Percentiles rank a stretch among this genome's conserved stretches.
These are phyloP conservation scores for Rostrohypoxylon terebratum DNA, from an alignment of 495 filamentous ascomycete species.

Conservation along the genomic window DNA sequence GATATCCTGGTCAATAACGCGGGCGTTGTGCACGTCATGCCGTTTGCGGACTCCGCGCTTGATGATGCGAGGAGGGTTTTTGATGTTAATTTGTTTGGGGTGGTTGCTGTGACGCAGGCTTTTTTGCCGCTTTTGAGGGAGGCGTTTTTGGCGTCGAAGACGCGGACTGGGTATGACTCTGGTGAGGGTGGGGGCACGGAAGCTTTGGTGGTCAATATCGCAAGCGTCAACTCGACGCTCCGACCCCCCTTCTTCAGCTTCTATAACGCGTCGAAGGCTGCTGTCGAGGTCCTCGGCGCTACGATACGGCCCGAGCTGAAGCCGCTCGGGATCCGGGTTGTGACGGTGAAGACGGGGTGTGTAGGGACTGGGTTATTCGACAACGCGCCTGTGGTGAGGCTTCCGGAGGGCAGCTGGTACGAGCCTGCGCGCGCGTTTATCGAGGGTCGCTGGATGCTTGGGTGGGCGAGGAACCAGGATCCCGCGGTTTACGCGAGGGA, in stretches of 20 bases:
- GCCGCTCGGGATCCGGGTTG: slow-evolving; percentile 60
- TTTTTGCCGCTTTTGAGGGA: slow-evolving; percentile 67
- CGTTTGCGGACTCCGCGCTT: slow-evolving; percentile 61
- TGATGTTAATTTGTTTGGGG: slow-evolving; percentile 67
- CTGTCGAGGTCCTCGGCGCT: slow-evolving; percentile 58
- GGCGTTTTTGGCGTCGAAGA: slow-evolving; percentile 54
- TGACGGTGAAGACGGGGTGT: slow-evolving; percentile 48
- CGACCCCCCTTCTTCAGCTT: slow-evolving; percentile 53
- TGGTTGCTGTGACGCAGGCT: slow-evolving; percentile 63
- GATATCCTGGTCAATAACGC: slow-evolving; percentile 70
- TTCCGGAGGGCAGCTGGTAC: slow-evolving; percentile 45
- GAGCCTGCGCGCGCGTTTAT: slow-evolving; percentile 41
- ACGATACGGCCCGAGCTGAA: slow-evolving; percentile 65
- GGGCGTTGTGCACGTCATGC: slow-evolving; percentile 57
- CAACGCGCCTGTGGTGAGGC: slow-evolving; percentile 34
- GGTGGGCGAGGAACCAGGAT: slow-evolving; percentile 7
- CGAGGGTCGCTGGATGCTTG: slow-evolving; percentile 41
- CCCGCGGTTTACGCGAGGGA: slow-evolving; percentile 35
- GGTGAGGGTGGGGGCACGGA: slow-evolving; percentile 31
- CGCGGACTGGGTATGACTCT: not conserved
- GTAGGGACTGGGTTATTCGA: slow-evolving; percentile 39
- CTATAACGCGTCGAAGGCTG: slow-evolving; percentile 68
- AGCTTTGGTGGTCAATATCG: slow-evolving; percentile 63
- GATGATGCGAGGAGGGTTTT: slow-evolving; percentile 59
- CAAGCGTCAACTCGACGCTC: slow-evolving; percentile 56